Evolutionary conservation across 2,329 filamentous ascomycete species (phyloP).

Genomic region (Colletotrichum euphorbiae): DNA sequence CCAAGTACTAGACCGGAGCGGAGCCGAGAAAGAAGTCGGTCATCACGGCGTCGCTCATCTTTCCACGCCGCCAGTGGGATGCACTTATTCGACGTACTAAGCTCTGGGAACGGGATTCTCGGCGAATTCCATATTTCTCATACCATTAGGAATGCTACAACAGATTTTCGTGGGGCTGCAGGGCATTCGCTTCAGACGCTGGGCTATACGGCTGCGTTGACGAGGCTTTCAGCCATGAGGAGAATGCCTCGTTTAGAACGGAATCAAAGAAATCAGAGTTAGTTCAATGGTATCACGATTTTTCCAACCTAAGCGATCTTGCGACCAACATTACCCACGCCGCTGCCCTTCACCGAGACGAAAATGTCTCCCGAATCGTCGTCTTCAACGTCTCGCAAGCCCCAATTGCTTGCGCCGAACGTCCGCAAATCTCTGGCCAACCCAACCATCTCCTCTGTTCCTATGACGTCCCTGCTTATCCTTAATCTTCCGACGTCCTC

Average conservation of each 20-base stretch:
- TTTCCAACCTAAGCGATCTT: slow-evolving; percentile 73
- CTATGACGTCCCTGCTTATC: slow-evolving; percentile 84
- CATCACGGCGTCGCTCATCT: slow-evolving; percentile 40
- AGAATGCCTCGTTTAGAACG: slow-evolving; percentile 36
- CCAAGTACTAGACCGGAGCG: slow-evolving; percentile 16
- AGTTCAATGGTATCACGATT: slow-evolving; percentile 23
- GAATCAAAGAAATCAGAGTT: slow-evolving; percentile 37
- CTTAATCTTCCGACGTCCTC: slow-evolving; percentile 93
- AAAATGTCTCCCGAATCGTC: slow-evolving; percentile 80
- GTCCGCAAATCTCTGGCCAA: slow-evolving; percentile 85
- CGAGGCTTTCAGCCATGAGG: slow-evolving; percentile 46
- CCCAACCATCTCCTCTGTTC: slow-evolving; percentile 81
- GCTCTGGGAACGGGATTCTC: slow-evolving; percentile 66
- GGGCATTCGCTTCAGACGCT: slow-evolving; percentile 66
- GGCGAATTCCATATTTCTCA: slow-evolving; percentile 65
- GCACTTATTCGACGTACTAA: slow-evolving; percentile 60
- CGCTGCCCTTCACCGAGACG: slow-evolving; percentile 90
- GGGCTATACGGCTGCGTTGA: slow-evolving; percentile 65
- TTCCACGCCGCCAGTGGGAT: slow-evolving; percentile 44
- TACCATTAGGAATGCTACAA: slow-evolving; percentile 60
- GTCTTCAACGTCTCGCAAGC: slow-evolving; percentile 78
- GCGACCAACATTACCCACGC: slow-evolving; percentile 93
- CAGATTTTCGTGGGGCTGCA: slow-evolving; percentile 59
- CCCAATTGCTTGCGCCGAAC: slow-evolving; percentile 95
- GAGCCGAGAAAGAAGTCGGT: slow-evolving; percentile 40